Base-by-base conservation (phyloP, 257 asterid species). In the Salvia splendens region DNA sequence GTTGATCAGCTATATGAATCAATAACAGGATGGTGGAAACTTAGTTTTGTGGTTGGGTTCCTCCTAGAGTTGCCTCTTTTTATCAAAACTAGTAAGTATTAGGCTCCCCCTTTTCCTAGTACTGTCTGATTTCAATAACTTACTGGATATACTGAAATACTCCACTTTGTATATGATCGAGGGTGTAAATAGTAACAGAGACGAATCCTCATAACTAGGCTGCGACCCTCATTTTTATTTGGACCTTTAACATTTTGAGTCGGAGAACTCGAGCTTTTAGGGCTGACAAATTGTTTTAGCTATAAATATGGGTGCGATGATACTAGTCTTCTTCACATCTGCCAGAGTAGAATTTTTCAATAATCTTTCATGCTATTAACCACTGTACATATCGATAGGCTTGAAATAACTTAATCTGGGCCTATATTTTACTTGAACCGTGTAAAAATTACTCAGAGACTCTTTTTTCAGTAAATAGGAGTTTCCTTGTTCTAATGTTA, bases 1-100 rank as follows among this genome's bases (percentile, higher is more conserved):
- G 40, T 71, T 43, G 72, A 20, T 33, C 12, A 14, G 10, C 7
- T 7, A 7, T 30, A 42, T 46, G 2, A 20, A 3, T 16, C 9
- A 41, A 50, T 49, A 15, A 48, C 20, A 4, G 55, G 41, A 48
- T 47, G 47, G 48, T 64, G 45, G 43, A 71, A 40, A 57, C 55
- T 35, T 59, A 2, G 12, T 64, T 8, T 40, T 36, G 0, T n/a
- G n/a, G 30, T 48, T 67, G 47, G 24, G 0, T 20, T 24, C 30
- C 30, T 24, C 30, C 30, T 24, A n/a, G 45, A 30, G 33, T 46
- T 48, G 7, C 33, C 6, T 12, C 32, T 55, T 36, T 36, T 47
- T 2, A 7, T 0, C 14, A 57, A 48, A 59, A 40, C 67, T 49
- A 30, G 41, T 9, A 24, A 38, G 11, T 43, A 53, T 47, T 24